Evolutionary conservation across 805 yeast species (phyloP).

Genomic region (Zygosaccharomyces bailii): DNA sequence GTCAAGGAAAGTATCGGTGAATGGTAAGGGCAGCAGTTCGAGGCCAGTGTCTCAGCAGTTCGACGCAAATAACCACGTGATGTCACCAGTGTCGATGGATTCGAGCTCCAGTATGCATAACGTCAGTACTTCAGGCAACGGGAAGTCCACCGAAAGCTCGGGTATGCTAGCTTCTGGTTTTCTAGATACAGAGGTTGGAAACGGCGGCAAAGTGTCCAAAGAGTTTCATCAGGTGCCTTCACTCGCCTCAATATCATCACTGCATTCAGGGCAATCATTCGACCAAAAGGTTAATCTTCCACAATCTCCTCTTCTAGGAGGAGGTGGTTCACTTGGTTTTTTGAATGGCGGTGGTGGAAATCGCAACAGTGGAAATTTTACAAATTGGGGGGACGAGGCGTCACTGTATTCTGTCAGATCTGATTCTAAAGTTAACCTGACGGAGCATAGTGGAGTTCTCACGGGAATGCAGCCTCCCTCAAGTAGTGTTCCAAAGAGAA

Average conservation of each 20-base stretch:
- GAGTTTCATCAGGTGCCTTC: conserved; percentile 32
- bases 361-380: conserved; percentile 1
- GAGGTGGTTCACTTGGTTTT: background rate
- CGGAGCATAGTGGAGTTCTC: background rate
- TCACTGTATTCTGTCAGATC: conserved; percentile 2
- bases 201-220: conserved; percentile 30
- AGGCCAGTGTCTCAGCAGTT: conserved; percentile 5
- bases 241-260: conserved; percentile 32
- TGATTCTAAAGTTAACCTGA: background rate
- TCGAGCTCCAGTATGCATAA: conserved; percentile 7
- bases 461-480: conserved; percentile 6
- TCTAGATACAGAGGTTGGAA: conserved; percentile 20
- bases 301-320: conserved; percentile 28
- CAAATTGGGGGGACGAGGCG: conserved; percentile 6
- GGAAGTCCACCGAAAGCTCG: background rate
- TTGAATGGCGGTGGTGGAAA: conserved; percentile 6
- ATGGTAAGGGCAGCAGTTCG: conserved; percentile 2
- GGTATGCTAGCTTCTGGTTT: conserved; percentile 9
- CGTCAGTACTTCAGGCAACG: conserved; percentile 4
- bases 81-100: conserved; percentile 17
- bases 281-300: conserved; percentile 31
- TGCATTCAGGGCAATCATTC: conserved; percentile 34
- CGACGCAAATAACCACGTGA: conserved; percentile 11
- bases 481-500: conserved; percentile 25
- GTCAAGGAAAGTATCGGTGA: conserved; percentile 2